A percentile compares a stretch with the other conserved stretches of the same genome.
Conservation (phyloP, 495 filamentous ascomycete genomes). For the Aspergillus conjunctus region DNA sequence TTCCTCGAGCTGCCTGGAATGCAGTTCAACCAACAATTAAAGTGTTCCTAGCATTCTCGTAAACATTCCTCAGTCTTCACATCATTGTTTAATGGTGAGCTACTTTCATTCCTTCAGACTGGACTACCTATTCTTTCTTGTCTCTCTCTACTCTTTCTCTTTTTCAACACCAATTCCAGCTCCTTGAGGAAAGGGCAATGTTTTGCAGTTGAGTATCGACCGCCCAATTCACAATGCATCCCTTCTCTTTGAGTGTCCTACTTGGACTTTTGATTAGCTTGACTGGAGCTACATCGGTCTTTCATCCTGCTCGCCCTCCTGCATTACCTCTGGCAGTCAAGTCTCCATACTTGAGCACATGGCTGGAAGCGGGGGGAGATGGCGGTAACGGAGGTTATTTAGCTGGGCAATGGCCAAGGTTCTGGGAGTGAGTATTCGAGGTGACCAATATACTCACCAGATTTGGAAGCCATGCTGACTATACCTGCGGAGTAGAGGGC, state of each 20-base stretch:
- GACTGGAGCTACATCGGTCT: slow-evolving; percentile 45
- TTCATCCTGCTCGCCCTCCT: slow-evolving; percentile 58
- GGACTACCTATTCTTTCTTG: slow-evolving; percentile 12
- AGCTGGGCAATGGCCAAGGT: slow-evolving; percentile 58
- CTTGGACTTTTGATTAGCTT: slow-evolving; percentile 30
- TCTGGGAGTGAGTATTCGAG: slow-evolving; percentile 52
- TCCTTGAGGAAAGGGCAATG: slow-evolving; percentile 23
- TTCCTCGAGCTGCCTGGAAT: slow-evolving; percentile 22
- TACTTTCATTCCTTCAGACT: slow-evolving; percentile 16
- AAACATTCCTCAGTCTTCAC: slow-evolving; percentile 33
- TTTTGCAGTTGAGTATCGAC: slow-evolving; percentile 26
- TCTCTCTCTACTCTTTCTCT: slow-evolving; percentile 17
- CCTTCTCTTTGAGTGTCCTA: slow-evolving; percentile 30
- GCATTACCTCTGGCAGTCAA: slow-evolving; percentile 59
- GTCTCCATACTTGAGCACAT: slow-evolving; percentile 60
- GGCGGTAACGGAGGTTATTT: slow-evolving; percentile 61
- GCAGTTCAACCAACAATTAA: slow-evolving; percentile 32
- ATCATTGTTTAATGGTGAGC: slow-evolving; percentile 3
- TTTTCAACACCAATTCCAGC: background rate
- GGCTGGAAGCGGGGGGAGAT: slow-evolving; percentile 54
- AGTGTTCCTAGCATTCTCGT: slow-evolving; percentile 39
- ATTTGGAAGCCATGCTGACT: background rate
- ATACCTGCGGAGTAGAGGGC: slow-evolving; percentile 37
- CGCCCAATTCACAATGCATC: slow-evolving; percentile 31
- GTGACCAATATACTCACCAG: background rate